Percentiles rank a stretch among this genome's conserved stretches.
These are phyloP conservation scores for Amanita pallidorosea DNA, from an alignment of 768 basidiomycete genomes.

Conservation along the genomic window DNA sequence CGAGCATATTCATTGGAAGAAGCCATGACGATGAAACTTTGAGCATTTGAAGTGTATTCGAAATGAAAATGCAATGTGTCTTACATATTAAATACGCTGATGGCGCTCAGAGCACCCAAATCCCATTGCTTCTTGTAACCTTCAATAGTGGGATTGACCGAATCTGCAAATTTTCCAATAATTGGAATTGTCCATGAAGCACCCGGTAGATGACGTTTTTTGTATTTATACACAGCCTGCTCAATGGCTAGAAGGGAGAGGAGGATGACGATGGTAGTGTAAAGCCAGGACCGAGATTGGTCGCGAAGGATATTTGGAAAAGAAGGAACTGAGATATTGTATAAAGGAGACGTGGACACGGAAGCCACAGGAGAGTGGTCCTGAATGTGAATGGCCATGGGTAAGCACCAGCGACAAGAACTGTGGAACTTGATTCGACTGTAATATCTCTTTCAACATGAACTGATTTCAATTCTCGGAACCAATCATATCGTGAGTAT, in stretches of 20 bases:
- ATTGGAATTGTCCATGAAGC: conserved; percentile 91
- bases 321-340: conserved; percentile 37
- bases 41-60: conserved; percentile 1
- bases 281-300: conserved; percentile 41
- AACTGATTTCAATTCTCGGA: conserved; percentile 22
- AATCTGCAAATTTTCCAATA: conserved; percentile 94
- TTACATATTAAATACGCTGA: conserved; percentile 98
- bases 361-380: conserved; percentile 27
- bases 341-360: conserved; percentile 35
- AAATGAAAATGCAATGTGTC: conserved; percentile 14
- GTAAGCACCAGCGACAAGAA: conserved; percentile 15
- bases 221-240: conserved; percentile 79
- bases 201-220: conserved; percentile 85
- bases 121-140: conserved; percentile 90
- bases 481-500: conserved; percentile 24
- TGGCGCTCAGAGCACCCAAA: conserved; percentile 74
- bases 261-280: conserved; percentile 60
- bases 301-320: conserved; percentile 26
- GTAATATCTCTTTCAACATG: conserved; percentile 18
- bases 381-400: conserved; percentile 22
- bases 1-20: conserved; percentile 88
- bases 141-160: conserved; percentile 84
- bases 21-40: conserved; percentile 97
- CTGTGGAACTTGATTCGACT: conserved; percentile 9
- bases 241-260: conserved; percentile 74